Base-by-base conservation (phyloP, 2,329 filamentous ascomycete species). In the Trichophyton simii region DNA sequence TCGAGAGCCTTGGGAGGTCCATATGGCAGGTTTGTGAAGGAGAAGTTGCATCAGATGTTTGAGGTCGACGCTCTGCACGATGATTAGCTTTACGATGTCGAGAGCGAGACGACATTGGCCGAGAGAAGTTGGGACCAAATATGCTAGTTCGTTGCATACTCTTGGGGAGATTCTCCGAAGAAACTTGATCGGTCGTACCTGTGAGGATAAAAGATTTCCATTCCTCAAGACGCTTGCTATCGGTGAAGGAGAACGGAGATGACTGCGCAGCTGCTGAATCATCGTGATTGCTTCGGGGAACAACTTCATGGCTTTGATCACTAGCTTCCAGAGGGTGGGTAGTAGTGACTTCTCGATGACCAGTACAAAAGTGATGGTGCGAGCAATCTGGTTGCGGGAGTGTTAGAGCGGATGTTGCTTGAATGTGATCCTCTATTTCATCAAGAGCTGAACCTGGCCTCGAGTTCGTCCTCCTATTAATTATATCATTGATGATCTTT, bases 91-190 rank as follows among this genome's bases (percentile, higher is more conserved):
- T 55, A 55, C 52, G 52, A 20, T 20, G 52, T 55, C 48, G 15
- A 52, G 58, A 25, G 52, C 48, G 6, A 59, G 62, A n/a, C 0
- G 62, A 54, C 25, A 61, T 63, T 44, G 62, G 64, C 20, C 60
- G 57, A 20, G 62, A 65, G 50, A 65, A 62, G 44, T 65, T 65
- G 7, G 60, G 63, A 52, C 62, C 62, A 20, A 55, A 55, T 55
- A 55, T 55, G n/a, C 52, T 55, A 7, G 52, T 55, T 2, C 52
- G 25, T 36, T 36, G 25, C 52, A 55, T 34, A 15, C 3, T 36
- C 34, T 25, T 55, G 15, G 52, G 52, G 3, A 55, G 31, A 1
- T 55, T 31, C 20, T 55, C 52, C 0, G 52, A 34, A 20, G 52
- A n/a, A 55, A 55, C 28, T 8, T 55, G 31, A n/a, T 55, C 28